Percentiles rank a stretch among this genome's conserved stretches.
Conservation (phyloP, 768 basidiomycete species). For the Daedalea quercina region DNA sequence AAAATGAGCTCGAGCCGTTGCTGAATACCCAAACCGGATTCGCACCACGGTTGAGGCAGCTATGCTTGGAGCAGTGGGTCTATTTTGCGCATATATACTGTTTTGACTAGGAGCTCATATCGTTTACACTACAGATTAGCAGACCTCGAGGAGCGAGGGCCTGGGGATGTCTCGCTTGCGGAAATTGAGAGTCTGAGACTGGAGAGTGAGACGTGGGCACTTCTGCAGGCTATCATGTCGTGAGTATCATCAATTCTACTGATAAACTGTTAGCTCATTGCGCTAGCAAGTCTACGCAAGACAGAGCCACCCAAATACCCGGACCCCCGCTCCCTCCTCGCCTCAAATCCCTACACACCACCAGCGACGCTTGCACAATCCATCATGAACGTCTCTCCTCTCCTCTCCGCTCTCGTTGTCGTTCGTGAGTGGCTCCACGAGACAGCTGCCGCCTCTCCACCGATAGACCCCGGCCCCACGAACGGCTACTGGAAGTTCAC, state of each 20-base stretch:
- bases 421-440: constrained; percentile 89
- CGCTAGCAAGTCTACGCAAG: constrained; percentile 52
- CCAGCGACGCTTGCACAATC: constrained; percentile 69
- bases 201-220: constrained; percentile 78
- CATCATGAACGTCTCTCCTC: constrained; percentile 58
- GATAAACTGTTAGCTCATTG: not conserved
- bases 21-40: too few relatives aligned
- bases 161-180: constrained; percentile 31
- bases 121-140: constrained; percentile 33
- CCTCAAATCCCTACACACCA: constrained; percentile 78
- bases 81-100: too few relatives aligned
- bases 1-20: not conserved
- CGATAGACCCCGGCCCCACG: constrained; percentile 59
- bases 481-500: constrained; percentile 85
- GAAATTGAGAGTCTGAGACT: constrained; percentile 60
- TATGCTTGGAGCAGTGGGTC: too few relatives aligned
- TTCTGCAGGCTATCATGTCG: constrained; percentile 75
- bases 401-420: constrained; percentile 70
- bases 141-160: constrained; percentile 38
- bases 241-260: constrained; percentile 29
- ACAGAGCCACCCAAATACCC: constrained; percentile 42
- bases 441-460: constrained; percentile 58
- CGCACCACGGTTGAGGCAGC: too few relatives aligned
- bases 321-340: constrained; percentile 48
- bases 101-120: too few relatives aligned